Base-by-base conservation (phyloP, 2,329 filamentous ascomycete genomes). In the Neocucurbitaria cava region DNA sequence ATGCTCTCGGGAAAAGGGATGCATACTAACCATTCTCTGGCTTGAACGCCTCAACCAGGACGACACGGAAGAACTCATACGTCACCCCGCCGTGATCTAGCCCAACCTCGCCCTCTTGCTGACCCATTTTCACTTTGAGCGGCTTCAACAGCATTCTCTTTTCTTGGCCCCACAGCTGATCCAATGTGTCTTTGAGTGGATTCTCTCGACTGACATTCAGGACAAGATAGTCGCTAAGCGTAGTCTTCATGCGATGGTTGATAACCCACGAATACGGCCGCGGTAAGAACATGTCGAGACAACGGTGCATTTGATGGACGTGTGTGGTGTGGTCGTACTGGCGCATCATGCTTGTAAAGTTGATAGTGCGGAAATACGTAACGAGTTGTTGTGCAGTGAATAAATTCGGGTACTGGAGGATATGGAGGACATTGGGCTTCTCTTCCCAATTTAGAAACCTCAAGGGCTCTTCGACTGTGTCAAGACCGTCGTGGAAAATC, bases 41-140 rank as follows among this genome's bases (percentile, higher is more conserved):
- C 64, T 91, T 83, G 41, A 98, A 83, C 3, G 90, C 90, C 68
- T 96, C 89, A 0, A 86, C 86, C 64, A 97, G 87, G 17, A 91
- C 87, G 24, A 97, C 78, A 15, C 92, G 87, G 78, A 99, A 98
- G 72, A 96, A 98, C 61, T 99, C 95, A 72, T 96, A 93, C 66
- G 97, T 94, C 1, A 99, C 93, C 59, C 95, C 95, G 39, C 95
- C 95, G 44, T 94, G 92, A 73, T 99, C 95, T 30, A 96, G 86
- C 0, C 95, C 95, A 72, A 96, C 88, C 74, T 98, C 95, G 26
- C 92, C 91, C 48, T 91, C 88, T 70, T 92, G 56, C 13, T 73
- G 89, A 3, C 92, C 92, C 52, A 98, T 85, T 46, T 91, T 88
- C 8, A 99, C 89, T 68, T 96, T 96, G 30, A 99, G 78, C 1